Evolutionary conservation across 805 yeast species (phyloP).

Genomic region (Millerozyma miso): DNA sequence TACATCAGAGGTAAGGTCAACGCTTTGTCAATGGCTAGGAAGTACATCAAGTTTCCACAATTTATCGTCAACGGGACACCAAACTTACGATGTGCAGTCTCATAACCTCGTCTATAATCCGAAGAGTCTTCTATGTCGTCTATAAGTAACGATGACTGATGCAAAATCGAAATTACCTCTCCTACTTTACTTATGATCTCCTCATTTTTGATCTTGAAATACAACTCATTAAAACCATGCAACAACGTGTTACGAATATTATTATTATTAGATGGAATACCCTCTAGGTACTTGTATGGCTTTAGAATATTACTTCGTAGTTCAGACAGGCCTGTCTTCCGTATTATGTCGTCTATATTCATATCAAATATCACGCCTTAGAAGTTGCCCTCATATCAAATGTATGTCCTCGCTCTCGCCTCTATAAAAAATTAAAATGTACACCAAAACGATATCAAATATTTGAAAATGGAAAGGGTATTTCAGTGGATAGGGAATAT

Average conservation of each 20-base stretch:
- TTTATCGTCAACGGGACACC: slow-evolving; percentile 82
- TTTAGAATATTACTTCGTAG: slow-evolving; percentile 12
- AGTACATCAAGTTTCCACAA: slow-evolving; percentile 78
- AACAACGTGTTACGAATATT: slow-evolving; percentile 27
- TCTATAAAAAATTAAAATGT: neutral
- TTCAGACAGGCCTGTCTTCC: slow-evolving; percentile 7
- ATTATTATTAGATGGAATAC: slow-evolving; percentile 31
- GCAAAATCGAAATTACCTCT: slow-evolving; percentile 29
- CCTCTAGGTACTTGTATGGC: slow-evolving; percentile 29
- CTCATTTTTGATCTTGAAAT: slow-evolving; percentile 23
- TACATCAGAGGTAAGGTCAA: slow-evolving; percentile 12
- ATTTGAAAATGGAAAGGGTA: slow-evolving; percentile 14
- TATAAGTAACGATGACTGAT: slow-evolving; percentile 40
- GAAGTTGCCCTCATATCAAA: neutral
- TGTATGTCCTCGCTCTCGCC: neutral
- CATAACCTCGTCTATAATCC: slow-evolving; percentile 65
- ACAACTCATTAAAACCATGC: slow-evolving; percentile 30
- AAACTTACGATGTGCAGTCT: slow-evolving; percentile 72
- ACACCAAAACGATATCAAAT: neutral
- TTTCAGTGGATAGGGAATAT: slow-evolving; percentile 9
- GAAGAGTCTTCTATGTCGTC: slow-evolving; percentile 90
- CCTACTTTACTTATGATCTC: slow-evolving; percentile 21
- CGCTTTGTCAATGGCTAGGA: slow-evolving; percentile 58
- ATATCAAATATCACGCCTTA: slow-evolving; percentile 1
- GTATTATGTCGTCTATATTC: slow-evolving; percentile 5